These are phyloP conservation scores for Phyllosticta paracitricarpa DNA, from an alignment of 2,329 filamentous ascomycete genomes.

Conservation along the genomic window DNA sequence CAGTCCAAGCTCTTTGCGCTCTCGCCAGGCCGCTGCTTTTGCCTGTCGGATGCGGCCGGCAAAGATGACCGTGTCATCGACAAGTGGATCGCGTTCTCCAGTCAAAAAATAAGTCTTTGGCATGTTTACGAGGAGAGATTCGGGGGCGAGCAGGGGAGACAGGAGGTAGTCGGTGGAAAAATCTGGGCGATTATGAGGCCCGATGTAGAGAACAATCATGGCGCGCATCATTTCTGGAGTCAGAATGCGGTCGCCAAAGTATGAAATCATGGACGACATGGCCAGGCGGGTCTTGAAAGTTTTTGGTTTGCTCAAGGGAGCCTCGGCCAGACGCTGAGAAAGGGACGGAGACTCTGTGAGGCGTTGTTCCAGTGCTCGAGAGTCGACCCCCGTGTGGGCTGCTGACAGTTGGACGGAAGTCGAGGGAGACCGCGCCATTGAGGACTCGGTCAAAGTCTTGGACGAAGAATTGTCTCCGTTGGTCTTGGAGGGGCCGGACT, in stretches of 20 bases:
- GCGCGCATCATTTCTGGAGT: conserved; percentile 98
- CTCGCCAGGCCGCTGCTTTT: conserved; percentile 49
- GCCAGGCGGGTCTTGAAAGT: conserved; percentile 73
- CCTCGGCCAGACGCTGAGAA: not conserved
- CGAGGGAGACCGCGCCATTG: not conserved
- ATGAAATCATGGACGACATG: conserved; percentile 94
- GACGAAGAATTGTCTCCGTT: conserved; percentile 8
- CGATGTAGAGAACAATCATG: conserved; percentile 97
- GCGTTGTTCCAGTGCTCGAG: conserved; percentile 17
- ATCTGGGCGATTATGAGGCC: conserved; percentile 84
- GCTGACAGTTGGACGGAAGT: conserved; percentile 30
- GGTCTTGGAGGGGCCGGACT: conserved; percentile 5
- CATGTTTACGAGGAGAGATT: conserved; percentile 71
- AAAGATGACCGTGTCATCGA: conserved; percentile 96
- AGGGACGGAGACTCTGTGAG: conserved; percentile 8
- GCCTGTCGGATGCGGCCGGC: conserved; percentile 78
- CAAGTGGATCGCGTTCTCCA: conserved; percentile 86
- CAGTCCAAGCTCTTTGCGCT: conserved; percentile 46
- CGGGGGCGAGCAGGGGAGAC: conserved; percentile 81
- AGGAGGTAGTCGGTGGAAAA: conserved; percentile 87
- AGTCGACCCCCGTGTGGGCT: conserved; percentile 27
- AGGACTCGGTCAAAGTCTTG: conserved; percentile 16
- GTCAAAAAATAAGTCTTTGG: conserved; percentile 92
- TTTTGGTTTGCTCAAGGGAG: conserved; percentile 29
- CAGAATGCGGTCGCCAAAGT: conserved; percentile 90